A percentile compares a stretch with the other conserved stretches of the same genome.
Conservation (phyloP, 768 basidiomycete genomes). For the Lentinula guzmanii region DNA sequence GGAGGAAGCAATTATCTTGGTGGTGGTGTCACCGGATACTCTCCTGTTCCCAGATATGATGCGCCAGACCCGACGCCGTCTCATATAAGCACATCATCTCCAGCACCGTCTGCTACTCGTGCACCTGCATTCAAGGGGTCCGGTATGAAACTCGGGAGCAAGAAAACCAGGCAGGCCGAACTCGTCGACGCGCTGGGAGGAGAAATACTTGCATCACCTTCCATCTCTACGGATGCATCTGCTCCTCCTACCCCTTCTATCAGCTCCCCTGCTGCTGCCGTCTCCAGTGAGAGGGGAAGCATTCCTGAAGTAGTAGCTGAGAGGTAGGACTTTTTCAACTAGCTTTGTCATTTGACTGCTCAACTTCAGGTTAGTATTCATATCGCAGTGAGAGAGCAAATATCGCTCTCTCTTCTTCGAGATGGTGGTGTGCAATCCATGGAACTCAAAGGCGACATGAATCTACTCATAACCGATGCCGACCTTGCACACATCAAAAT, state of each 20-base stretch:
- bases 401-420: constrained; percentile 76
- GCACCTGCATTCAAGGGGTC: constrained; percentile 85
- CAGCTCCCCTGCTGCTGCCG: constrained; percentile 16
- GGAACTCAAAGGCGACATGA: constrained; percentile 94
- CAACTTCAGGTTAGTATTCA: constrained; percentile 57
- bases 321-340: constrained; percentile 41
- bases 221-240: constrained; percentile 33
- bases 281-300: constrained; percentile 46
- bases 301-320: constrained; percentile 72
- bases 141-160: constrained; percentile 95
- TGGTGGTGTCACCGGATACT: constrained; percentile 65
- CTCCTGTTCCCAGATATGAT: constrained; percentile 67
- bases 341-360: background rate
- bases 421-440: constrained; percentile 89
- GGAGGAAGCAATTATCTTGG: constrained; percentile 57
- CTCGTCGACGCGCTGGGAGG: constrained; percentile 83
- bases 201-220: constrained; percentile 54
- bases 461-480: constrained; percentile 78
- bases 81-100: constrained; percentile 34
- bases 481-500: constrained; percentile 68
- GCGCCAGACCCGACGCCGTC: constrained; percentile 46
- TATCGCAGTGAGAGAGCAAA: constrained; percentile 74
- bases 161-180: constrained; percentile 87
- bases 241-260: constrained; percentile 26
- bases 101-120: constrained; percentile 43